These are phyloP conservation scores for Polygonum aviculare DNA, from an alignment of 148 eudicot genomes.

Conservation along the genomic window DNA sequence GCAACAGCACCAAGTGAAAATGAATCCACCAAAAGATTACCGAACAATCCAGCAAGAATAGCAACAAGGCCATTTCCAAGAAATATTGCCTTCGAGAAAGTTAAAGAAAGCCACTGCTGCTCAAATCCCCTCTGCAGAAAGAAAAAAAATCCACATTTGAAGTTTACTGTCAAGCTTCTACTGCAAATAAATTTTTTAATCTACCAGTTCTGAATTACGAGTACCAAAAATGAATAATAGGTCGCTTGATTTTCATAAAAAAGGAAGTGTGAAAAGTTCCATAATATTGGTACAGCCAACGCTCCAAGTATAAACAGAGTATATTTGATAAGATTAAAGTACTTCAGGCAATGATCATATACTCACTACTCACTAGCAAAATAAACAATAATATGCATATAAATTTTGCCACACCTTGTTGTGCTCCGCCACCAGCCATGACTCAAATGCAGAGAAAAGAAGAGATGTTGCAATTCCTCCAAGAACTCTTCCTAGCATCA, in stretches of 20 bases:
- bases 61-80: constrained; percentile 97
- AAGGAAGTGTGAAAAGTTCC: not conserved
- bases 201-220: not conserved
- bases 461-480: constrained; percentile 98
- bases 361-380: not conserved
- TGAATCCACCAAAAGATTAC: constrained; percentile 76
- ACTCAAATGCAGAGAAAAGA: constrained; percentile 88
- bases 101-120: constrained; percentile 79
- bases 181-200: not conserved
- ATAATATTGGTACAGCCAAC: not conserved
- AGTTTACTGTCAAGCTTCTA: not conserved
- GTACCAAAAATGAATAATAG: not conserved
- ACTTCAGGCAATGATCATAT: not conserved
- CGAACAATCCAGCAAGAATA: constrained; percentile 72
- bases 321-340: constrained; percentile 5
- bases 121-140: constrained; percentile 80
- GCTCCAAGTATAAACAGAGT: not conserved
- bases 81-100: constrained; percentile 94
- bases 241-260: too few species aligned
- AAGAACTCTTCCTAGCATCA: constrained; percentile 83
- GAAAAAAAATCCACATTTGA: constrained; percentile 8
- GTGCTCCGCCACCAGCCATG: constrained; percentile 98
- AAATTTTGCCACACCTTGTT: constrained; percentile 51
- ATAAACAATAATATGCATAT: not conserved
- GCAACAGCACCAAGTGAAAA: constrained; percentile 85